Evolutionary conservation across 345 rosid genomes (phyloP).

Genomic region (Lepidium africanum): DNA sequence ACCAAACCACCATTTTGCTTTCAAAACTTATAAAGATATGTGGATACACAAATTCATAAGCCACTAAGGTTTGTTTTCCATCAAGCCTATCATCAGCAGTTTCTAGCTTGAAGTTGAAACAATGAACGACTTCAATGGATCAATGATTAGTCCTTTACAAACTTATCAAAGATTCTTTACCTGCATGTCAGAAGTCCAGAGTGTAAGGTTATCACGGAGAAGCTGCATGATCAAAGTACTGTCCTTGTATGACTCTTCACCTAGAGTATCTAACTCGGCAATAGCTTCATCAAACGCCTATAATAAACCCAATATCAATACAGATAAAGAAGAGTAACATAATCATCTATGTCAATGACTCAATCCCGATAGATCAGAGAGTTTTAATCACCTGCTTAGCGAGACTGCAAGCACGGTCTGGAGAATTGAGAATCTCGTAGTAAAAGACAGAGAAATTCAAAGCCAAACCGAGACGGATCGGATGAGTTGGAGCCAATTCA

Average conservation of each 20-base stretch:
- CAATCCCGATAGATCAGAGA: no score
- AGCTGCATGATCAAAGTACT: constrained; percentile 98
- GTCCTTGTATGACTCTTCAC: constrained; percentile 94
- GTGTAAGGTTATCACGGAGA: constrained; percentile 91
- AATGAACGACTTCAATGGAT: no score
- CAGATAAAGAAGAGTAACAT: background rate
- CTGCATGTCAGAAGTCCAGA: constrained; percentile 77
- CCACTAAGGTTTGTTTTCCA: background rate
- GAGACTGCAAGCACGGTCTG: constrained; percentile 89
- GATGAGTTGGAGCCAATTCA: constrained; percentile 85
- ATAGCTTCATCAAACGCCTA: constrained; percentile 93
- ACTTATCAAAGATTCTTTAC: no score
- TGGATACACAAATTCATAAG: background rate
- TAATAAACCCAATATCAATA: background rate
- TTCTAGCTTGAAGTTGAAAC: background rate
- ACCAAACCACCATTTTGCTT: background rate
- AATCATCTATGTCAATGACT: no score
- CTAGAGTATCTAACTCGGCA: constrained; percentile 88
- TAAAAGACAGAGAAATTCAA: constrained; percentile 88
- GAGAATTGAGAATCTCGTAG: constrained; percentile 88
- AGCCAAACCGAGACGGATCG: constrained; percentile 85
- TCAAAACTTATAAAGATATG: background rate
- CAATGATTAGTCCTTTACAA: no score
- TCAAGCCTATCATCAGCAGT: background rate
- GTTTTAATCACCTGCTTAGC: constrained; percentile 78